These are phyloP conservation scores for Bothriochloa decipiens DNA, from an alignment of 176 grass and related monocot genomes.

Conservation along the genomic window DNA sequence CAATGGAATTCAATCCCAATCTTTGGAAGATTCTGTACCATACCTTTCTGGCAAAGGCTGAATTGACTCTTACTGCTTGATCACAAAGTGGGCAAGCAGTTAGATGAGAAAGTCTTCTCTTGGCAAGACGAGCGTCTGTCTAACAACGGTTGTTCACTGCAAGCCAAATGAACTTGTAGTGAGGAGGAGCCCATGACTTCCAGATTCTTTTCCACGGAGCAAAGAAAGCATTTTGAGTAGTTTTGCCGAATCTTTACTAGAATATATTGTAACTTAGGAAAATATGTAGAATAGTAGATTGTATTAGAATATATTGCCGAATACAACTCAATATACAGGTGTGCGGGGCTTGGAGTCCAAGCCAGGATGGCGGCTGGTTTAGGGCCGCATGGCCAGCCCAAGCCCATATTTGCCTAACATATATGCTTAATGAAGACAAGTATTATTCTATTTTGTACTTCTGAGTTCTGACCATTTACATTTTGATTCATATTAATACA, in stretches of 20 bases:
- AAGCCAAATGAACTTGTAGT: background rate
- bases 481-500: conserved; percentile 38
- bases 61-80: background rate
- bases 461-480: background rate
- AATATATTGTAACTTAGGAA: background rate
- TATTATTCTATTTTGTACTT: conserved; percentile 16
- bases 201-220: background rate
- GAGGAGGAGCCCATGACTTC: background rate
- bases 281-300: background rate
- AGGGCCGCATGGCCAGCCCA: background rate
- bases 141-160: background rate
- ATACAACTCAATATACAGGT: background rate
- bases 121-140: background rate
- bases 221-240: background rate
- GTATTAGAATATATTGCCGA: background rate
- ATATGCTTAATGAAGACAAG: background rate
- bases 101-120: background rate
- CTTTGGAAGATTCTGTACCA: background rate
- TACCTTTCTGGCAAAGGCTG: background rate
- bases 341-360: background rate
- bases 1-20: background rate
- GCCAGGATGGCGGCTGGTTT: background rate
- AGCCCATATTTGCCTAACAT: background rate
- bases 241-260: background rate
- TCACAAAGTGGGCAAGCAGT: background rate